Evolutionary conservation across 1,139 yeast species (phyloP), one percentile per base, ranked within the genome.

Genomic region (Maudiozyma humilis): DNA sequence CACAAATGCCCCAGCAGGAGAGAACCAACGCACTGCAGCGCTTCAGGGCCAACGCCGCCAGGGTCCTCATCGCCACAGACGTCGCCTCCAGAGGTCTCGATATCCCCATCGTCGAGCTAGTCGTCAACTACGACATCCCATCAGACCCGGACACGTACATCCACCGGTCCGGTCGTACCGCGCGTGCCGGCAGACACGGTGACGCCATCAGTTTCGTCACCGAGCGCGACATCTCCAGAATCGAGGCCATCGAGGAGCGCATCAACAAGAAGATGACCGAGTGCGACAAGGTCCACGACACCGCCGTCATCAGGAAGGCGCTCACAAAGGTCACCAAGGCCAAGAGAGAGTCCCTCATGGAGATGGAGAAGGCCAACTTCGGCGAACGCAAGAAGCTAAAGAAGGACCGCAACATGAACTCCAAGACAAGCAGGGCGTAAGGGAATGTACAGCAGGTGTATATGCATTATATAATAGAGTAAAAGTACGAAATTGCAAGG

Each of bases 101-200:
- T 74, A 91, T 91, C 42, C 98, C 98, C 1, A 72, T 78, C 3
- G 98, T 91, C 4, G 91, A 81, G 57, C 69, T 89, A 53, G 98
- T 93, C 33, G 68, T 93, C 30, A 91, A 93, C 61, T 91, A 76
- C 59, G 98, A 93, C 60, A 76, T 91, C 32, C 98, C 98, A 4
- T 88, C 94, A 3, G 96, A 91, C 62, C 89, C 98, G 0, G 97
- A 91, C 62, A 96, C 89, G 62, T 93, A 84, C 58, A 86, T 91
- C 46, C 99, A 91, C 67, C 73, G 99, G 63, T 95, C 89, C n/a
- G 99, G 99, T 73, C 87, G 99, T 78, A 91, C 98, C 16, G 99
- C 98, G n/a, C 84, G 99, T 74, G 98, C 98, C 3, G 97, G 97
- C 4, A 73, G 94, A 56, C 69, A 70, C 44, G 91, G 91, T 61